Conservation (phyloP, 371 early-diverging fungal species). For the Mucor velutinosus region DNA sequence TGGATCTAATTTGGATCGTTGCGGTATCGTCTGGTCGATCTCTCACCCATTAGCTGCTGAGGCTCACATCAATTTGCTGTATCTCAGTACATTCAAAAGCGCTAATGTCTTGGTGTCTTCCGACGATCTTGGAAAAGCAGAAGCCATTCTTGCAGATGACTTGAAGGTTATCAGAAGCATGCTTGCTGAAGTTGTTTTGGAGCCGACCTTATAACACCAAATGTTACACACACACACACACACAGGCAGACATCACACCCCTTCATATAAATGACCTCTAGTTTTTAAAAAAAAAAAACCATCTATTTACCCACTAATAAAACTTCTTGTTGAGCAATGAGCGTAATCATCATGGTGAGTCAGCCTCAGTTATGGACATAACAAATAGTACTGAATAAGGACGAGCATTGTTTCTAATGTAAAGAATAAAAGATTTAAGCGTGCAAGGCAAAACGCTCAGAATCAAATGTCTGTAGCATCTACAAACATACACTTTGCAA, state of each 20-base stretch:
- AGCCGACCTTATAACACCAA: constrained; percentile 22
- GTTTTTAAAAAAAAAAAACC: background rate
- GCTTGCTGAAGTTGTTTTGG: constrained; percentile 37
- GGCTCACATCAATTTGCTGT: constrained; percentile 68
- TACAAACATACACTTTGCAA: background rate
- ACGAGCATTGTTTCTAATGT: too few relatives aligned
- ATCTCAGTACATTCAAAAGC: constrained; percentile 70
- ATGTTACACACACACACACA: background rate
- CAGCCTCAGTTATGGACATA: background rate
- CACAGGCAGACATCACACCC: background rate
- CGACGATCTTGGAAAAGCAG: constrained; percentile 41
- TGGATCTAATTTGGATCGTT: constrained; percentile 63
- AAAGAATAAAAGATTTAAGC: too few relatives aligned
- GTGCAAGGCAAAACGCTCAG: background rate
- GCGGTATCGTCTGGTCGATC: constrained; percentile 77
- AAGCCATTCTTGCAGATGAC: constrained; percentile 35
- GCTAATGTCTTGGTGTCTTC: constrained; percentile 70
- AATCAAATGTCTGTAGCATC: background rate
- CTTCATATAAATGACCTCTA: background rate
- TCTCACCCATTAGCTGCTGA: constrained; percentile 66
- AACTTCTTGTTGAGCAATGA: background rate
- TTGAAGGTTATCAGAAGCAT: constrained; percentile 36
- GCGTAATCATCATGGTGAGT: background rate
- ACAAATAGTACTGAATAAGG: background rate
- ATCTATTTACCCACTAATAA: background rate